Evolutionary conservation across 345 rosid species (phyloP).

Genomic region (Populus ilicifolia): DNA sequence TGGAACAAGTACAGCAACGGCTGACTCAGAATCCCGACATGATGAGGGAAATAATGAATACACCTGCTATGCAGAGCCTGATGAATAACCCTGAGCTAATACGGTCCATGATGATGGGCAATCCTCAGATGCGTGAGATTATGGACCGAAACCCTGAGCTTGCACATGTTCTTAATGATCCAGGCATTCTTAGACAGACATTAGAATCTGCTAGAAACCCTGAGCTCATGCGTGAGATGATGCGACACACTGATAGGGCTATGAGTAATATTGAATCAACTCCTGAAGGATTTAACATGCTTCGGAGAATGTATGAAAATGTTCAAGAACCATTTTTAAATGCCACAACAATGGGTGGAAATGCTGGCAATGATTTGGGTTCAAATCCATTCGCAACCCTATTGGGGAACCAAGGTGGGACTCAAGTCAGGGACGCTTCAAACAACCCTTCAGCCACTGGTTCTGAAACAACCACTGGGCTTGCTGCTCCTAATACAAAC

Average conservation of each 20-base stretch:
- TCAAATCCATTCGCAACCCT: slow-evolving; percentile 56
- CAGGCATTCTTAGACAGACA: slow-evolving; percentile 65
- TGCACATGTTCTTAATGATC: slow-evolving; percentile 74
- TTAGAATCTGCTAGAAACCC: slow-evolving; percentile 79
- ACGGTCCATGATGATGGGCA: slow-evolving; percentile 64
- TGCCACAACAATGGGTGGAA: slow-evolving; percentile 64
- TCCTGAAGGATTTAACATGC: slow-evolving; percentile 82
- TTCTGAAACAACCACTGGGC: slow-evolving; percentile 43
- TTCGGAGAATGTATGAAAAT: slow-evolving; percentile 82
- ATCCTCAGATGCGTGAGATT: slow-evolving; percentile 83
- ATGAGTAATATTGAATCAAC: slow-evolving; percentile 82
- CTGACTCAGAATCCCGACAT: slow-evolving; percentile 64
- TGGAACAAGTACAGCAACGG: slow-evolving; percentile 73
- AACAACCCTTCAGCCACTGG: slow-evolving; percentile 40
- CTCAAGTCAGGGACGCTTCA: slow-evolving; percentile 36
- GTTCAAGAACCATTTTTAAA: slow-evolving; percentile 76
- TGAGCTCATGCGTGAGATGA: slow-evolving; percentile 91
- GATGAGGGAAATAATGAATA: slow-evolving; percentile 76
- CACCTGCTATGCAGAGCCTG: slow-evolving; percentile 64
- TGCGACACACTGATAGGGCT: slow-evolving; percentile 70
- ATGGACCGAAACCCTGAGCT: slow-evolving; percentile 86
- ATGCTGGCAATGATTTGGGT: slow-evolving; percentile 38
- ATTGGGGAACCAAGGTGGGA: slow-evolving; percentile 43
- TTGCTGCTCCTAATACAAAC: slow-evolving; percentile 54
- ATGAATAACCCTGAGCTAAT: slow-evolving; percentile 79